Evolutionary conservation across 2,329 filamentous ascomycete species (phyloP), one percentile per base, ranked within the genome.

Genomic region (Colletotrichum musae): DNA sequence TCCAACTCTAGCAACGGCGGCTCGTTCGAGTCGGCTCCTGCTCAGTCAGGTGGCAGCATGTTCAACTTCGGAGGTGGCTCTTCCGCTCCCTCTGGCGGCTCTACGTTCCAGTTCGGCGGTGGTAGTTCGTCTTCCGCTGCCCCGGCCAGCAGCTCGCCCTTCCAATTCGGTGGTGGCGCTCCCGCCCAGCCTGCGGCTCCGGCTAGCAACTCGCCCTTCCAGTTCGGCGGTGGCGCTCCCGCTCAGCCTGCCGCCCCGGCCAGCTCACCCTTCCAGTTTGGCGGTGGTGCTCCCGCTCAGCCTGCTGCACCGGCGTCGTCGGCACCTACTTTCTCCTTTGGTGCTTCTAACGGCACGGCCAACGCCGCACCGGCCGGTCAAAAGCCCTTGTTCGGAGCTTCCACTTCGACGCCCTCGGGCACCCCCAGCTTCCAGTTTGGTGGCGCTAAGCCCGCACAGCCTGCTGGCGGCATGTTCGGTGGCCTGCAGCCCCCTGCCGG

Each of bases 401-500:
- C 70, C 43, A 64, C 64, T 45, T 26, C 71, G 24, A 48, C 64
- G 6, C 65, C 70, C 36, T 32, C 63, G n/a, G 59, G 45, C 18
- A 70, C 54, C 28, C 58, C 54, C 36, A 52, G 13, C 26, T 43
- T 71, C 58, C 32, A 36, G 32, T 75, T 75, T 54, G 71, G 69
- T 54, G 71, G 69, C 39, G 67, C 68, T 9, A 74, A 67, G 50
- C 65, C 72, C 9, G 70, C 71, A 21, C 73, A 72, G 63, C 68
- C 73, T 28, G 51, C 67, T 36, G 65, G 76, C 64, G 74, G 80
- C 62, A 74, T 77, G 68, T 82, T 82, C 72, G 75, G 75, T 73
- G 78, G 77, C 76, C 79, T 83, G 73, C 80, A 82, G 76, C 80
- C 81, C 70, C 81, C 81, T 70, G 77, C 76, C 76, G 82, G 81